These are phyloP conservation scores for Fusarium sp. DNA, from an alignment of 2,329 filamentous ascomycete species.

Conservation along the genomic window DNA sequence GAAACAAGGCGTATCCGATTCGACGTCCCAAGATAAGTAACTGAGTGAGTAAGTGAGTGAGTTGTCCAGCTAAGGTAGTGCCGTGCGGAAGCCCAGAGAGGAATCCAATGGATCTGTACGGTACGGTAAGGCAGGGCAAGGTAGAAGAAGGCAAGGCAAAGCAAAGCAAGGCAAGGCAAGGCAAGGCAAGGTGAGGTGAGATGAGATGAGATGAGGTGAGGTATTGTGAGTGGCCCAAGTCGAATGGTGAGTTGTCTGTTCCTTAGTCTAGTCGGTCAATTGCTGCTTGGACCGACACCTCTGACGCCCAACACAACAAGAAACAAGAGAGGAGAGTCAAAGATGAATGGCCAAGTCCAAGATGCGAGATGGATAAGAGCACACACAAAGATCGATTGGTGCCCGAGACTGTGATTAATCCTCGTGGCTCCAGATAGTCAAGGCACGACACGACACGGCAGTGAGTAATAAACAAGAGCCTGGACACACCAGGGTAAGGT, in stretches of 20 bases:
- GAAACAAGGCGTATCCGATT: constrained; percentile 31
- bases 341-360: constrained; percentile 5
- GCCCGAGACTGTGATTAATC: constrained; percentile 13
- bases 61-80: constrained; percentile 18
- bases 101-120: constrained; percentile 1
- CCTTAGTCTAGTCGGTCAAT: constrained; percentile 34
- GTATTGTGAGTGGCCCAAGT: constrained; percentile 21
- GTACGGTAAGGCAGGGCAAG: neutral
- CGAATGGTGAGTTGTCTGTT: constrained; percentile 30
- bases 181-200: neutral
- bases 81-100: constrained; percentile 16
- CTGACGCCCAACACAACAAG: constrained; percentile 31
- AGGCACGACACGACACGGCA: neutral
- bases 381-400: constrained; percentile 24
- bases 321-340: neutral
- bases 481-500: constrained; percentile 4
- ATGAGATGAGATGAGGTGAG: neutral
- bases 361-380: constrained; percentile 13
- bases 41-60: constrained; percentile 11
- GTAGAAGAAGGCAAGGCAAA: neutral
- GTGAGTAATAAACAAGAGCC: constrained; percentile 1
- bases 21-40: constrained; percentile 25
- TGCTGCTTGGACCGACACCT: constrained; percentile 11
- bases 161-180: neutral
- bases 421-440: constrained; percentile 2